Evolutionary conservation across 2,329 filamentous ascomycete species (phyloP), one percentile per base, ranked within the genome.

Genomic region (Diaporthe velutina): DNA sequence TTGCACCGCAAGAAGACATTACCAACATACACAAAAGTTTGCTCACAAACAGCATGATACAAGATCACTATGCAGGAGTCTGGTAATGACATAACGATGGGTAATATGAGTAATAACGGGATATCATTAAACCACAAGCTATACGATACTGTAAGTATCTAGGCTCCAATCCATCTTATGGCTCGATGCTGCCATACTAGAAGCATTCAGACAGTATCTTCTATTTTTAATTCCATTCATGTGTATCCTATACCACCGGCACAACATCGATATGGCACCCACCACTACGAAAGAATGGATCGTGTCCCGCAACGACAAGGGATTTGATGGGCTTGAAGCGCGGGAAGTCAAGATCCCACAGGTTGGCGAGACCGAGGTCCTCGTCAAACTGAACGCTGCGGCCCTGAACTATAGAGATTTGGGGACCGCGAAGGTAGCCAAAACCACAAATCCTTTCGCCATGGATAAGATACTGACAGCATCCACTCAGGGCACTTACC

Each of bases 341-440:
- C 83, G 88, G 75, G 86, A 91, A 78, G 83, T 88, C 68, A 79
- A 87, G 0, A 80, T 94, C 3, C 91, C 92, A 19, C 83, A 90
- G 77, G 80, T 93, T 1, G 93, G 93, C 61, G 93, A 95, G 71
- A 89, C 90, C 76, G 91, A 95, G 40, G 93, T 95, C 9, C 87
- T 96, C 40, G 91, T 96, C 78, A 93, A 93, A 82, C 86, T 90
- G 33, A 83, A 85, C 70, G 87, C 85, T 17, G 88, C 85, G 10
- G 88, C 88, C 30, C 84, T 90, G 64, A 90, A 90, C 83, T 90
- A 86, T 80, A 88, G 88, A 72, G 88, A 90, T 76, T 82, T 90
- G 71, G 84, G 87, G 77, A 88, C 90, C 71, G 84, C 87, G 35
- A 79, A 79, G 78, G 83, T 81, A 74, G 45, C 64, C 68, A 12